phyloP scores from a whole-genome alignment of 2,329 filamentous ascomycete species.

The Calonectria crousiana region DNA sequence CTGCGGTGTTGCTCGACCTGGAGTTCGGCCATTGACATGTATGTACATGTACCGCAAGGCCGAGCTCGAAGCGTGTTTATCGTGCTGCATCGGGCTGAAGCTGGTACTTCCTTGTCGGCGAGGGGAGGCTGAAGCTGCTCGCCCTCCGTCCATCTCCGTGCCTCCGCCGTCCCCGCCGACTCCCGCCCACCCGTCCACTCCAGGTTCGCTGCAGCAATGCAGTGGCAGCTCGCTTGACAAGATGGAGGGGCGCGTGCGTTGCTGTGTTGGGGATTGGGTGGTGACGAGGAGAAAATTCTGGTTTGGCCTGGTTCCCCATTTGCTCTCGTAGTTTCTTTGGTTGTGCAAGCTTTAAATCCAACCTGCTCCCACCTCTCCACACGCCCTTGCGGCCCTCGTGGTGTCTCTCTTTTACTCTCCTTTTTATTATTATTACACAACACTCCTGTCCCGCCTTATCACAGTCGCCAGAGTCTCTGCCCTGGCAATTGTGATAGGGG shows the following conservation, averaged over 20 bases:
- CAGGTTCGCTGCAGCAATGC: conserved; percentile 1
- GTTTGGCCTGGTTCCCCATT: conserved; percentile 12
- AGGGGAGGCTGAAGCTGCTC: conserved; percentile 11
- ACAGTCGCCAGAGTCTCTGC: neutral
- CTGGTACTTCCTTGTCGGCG: neutral
- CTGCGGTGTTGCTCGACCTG: neutral
- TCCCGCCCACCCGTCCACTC: conserved; percentile 10
- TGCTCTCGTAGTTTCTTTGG: neutral
- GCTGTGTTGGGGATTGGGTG: conserved; percentile 2
- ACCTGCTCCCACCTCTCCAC: conserved; percentile 29
- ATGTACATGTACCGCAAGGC: conserved; percentile 2
- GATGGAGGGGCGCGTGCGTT: neutral
- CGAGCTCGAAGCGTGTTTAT: neutral
- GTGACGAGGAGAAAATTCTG: neutral
- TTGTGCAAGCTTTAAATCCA: conserved; percentile 36
- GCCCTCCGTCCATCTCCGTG: conserved; percentile 22
- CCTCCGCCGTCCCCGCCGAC: conserved; percentile 11
- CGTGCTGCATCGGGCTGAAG: neutral
- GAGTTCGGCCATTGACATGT: neutral
- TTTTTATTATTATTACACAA: conserved; percentile 9
- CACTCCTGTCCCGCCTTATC: neutral
- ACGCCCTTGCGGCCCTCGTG: conserved; percentile 27
- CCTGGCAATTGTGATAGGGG: neutral
- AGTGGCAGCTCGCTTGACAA: conserved; percentile 1
- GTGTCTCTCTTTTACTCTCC: conserved; percentile 28